phyloP scores from a whole-genome alignment of 345 rosid species.

The Populus pruinosa region DNA sequence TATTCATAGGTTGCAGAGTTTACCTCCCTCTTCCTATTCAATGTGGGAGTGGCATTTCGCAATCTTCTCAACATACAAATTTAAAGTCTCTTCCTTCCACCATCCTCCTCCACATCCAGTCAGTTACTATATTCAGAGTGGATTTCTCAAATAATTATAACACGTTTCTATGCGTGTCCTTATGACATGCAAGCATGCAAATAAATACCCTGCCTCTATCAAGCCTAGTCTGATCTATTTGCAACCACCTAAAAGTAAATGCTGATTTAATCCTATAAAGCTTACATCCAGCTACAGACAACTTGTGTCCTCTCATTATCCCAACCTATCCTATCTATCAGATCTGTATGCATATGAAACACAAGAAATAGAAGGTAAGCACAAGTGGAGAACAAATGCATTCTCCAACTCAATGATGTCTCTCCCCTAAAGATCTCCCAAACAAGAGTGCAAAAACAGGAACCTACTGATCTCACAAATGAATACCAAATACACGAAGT shows the following conservation, averaged over 20 bases:
- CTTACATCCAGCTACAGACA: neutral
- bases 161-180: neutral
- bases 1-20: neutral
- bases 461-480: neutral
- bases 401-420: neutral
- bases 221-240: neutral
- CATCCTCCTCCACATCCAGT: neutral
- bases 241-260: neutral
- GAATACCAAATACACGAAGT: neutral
- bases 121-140: neutral
- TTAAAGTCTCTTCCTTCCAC: neutral
- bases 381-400: neutral
- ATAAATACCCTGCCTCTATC: neutral
- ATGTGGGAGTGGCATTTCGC: neutral
- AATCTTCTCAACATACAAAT: neutral
- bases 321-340: neutral
- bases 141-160: neutral
- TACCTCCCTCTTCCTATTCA: neutral
- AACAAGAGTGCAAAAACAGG: neutral
- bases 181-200: neutral
- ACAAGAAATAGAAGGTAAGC: neutral
- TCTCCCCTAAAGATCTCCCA: neutral
- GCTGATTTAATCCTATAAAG: neutral
- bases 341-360: neutral
- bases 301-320: neutral